phyloP scores from a whole-genome alignment of 352 stramenopile species.

The Globisporangium acanthophoron region DNA sequence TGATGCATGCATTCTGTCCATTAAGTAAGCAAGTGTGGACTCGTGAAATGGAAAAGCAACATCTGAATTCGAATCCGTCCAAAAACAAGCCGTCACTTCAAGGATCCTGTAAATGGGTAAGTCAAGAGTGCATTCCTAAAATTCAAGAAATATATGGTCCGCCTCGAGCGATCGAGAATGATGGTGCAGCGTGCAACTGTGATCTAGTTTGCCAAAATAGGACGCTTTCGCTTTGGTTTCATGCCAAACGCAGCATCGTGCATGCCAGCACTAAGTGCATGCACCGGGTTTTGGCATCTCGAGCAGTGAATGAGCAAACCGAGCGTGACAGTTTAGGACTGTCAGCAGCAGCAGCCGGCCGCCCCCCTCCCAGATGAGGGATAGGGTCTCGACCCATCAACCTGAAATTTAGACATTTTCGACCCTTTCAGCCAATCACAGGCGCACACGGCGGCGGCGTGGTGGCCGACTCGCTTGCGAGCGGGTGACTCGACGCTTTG shows the following conservation, averaged over 20 bases:
- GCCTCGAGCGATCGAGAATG: neutral
- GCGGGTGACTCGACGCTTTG: neutral
- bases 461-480: neutral
- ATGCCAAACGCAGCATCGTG: too few relatives aligned
- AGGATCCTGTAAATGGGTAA: neutral
- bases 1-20: neutral
- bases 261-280: too few relatives aligned
- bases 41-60: neutral
- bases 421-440: constrained; percentile 7
- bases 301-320: neutral
- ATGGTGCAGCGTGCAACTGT: neutral
- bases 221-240: too few relatives aligned
- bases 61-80: neutral
- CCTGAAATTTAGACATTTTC: neutral
- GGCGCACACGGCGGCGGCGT: constrained; percentile 3
- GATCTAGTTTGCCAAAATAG: too few relatives aligned
- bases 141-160: neutral
- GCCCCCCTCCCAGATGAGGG: neutral
- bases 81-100: neutral
- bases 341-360: too few relatives aligned
- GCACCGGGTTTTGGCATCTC: neutral
- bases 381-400: neutral
- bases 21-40: neutral
- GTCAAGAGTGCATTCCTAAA: neutral
- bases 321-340: neutral